Evolutionary conservation across 1,284 basidiomycete species (phyloP), one percentile per base, ranked within the genome.

Genomic region (Leccinum angustisporum): DNA sequence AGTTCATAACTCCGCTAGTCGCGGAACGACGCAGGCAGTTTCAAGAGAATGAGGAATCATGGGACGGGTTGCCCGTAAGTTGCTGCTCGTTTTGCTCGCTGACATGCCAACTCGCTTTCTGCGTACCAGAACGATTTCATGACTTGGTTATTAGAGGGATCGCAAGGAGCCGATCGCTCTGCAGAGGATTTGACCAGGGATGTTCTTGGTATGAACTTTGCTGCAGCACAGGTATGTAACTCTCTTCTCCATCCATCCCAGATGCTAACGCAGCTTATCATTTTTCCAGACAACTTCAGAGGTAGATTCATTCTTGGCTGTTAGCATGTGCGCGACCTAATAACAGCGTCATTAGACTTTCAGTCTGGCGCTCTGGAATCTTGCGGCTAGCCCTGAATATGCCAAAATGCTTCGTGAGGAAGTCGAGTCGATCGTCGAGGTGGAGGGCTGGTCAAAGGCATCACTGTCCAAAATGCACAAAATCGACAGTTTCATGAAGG

Each of bases 401-500:
- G 59, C 78, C 0, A 58, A 72, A 34, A 70, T 69, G 0, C 69
- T 84, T 13, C 78, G 80, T 11, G 75, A 80, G 31, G 83, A 83
- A 67, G 73, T 80, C 9, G 78, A 80, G 21, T 30, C 66, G 1
- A 67, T 79, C 8, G 57, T 81, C 6, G 63, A 62, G 1, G 65
- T 71, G 31, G 73, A 81, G 4, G 82, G 81, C 4, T 82, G 81
- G 80, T 76, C 79, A 6, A 81, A 79, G 63, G 65, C 55, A 1
- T 74, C 77, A 0, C 59, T 83, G 34, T 71, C 63, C 54, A 77
- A 76, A 57, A 79, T 83, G 78, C 64, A 67, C 59, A 80, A 78
- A 65, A 51, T 81, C 1, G 82, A 84, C 68, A 83, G 81, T 64
- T 81, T 83, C 68, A 36, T 83, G 40, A 76, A 75, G 54, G 83